Conservation (phyloP, 257 asterid species). For the Solanum lycopersicoides region DNA sequence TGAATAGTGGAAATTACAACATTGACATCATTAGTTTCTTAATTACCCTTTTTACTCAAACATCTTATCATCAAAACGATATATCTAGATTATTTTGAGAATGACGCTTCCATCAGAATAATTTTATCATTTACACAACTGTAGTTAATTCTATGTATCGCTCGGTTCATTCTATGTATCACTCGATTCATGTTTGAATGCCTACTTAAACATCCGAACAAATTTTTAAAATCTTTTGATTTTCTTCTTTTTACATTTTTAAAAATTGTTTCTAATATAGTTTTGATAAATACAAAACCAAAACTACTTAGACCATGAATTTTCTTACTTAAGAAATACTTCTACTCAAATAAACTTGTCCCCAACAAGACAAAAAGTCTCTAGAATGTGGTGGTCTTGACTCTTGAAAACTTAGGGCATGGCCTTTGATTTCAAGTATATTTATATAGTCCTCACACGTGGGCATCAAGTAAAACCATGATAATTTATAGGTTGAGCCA, state of each 20-base stretch:
- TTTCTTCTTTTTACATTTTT: neutral
- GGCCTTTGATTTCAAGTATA: neutral
- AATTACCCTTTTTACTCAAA: neutral
- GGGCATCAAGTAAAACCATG: neutral
- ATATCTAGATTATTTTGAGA: no score
- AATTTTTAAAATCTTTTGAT: neutral
- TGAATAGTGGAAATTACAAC: neutral
- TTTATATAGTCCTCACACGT: conserved; percentile 3
- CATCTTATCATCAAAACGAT: neutral
- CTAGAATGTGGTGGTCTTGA: neutral
- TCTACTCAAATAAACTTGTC: neutral
- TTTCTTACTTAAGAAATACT: neutral
- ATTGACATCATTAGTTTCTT: neutral
- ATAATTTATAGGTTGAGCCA: neutral
- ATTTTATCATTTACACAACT: neutral
- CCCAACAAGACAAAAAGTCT: neutral
- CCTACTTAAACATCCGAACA: neutral
- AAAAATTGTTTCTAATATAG: neutral
- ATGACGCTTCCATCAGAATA: neutral
- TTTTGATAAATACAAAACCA: neutral
- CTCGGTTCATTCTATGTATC: no score
- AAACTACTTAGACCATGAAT: neutral
- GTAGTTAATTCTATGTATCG: no score
- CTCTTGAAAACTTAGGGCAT: neutral
- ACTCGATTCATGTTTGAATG: neutral